phyloP scores from a whole-genome alignment of 768 basidiomycete species.

The Tricholoma bakamatsutake region DNA sequence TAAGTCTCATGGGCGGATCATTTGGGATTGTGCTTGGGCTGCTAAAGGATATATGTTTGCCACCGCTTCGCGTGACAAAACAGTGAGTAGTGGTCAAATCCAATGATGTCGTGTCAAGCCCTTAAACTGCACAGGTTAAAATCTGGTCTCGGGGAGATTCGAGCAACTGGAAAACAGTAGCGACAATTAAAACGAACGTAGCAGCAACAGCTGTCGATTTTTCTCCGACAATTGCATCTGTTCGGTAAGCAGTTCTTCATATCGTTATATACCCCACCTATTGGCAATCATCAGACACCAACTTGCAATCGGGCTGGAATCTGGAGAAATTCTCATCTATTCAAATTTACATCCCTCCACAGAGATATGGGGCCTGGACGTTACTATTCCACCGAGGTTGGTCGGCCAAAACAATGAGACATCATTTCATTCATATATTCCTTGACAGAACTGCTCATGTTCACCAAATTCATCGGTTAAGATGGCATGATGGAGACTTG shows the following conservation, averaged over 20 bases:
- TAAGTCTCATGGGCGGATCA: constrained; percentile 87
- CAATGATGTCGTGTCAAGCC: not conserved
- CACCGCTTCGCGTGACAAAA: constrained; percentile 94
- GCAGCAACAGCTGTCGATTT: constrained; percentile 82
- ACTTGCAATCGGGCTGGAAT: constrained; percentile 83
- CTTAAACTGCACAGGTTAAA: constrained; percentile 53
- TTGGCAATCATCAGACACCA: constrained; percentile 32
- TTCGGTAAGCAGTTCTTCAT: constrained; percentile 29
- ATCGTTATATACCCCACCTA: not conserved
- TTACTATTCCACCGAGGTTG: constrained; percentile 48
- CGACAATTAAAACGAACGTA: constrained; percentile 64
- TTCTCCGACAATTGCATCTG: constrained; percentile 21
- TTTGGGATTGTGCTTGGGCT: constrained; percentile 95
- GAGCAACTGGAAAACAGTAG: constrained; percentile 47
- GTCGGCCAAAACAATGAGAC: constrained; percentile 10
- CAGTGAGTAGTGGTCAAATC: constrained; percentile 41
- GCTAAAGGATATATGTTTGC: constrained; percentile 73
- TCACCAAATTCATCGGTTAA: constrained; percentile 71
- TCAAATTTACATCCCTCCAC: constrained; percentile 25
- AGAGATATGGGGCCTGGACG: constrained; percentile 40
- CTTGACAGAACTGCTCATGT: constrained; percentile 61
- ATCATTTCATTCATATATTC: constrained; percentile 1
- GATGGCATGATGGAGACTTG: constrained; percentile 59
- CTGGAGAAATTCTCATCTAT: constrained; percentile 67
- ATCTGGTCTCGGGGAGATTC: constrained; percentile 56